Percentiles rank a stretch among this genome's conserved stretches.
Conservation (phyloP, 1,284 basidiomycete species). For the Trametes sp. region DNA sequence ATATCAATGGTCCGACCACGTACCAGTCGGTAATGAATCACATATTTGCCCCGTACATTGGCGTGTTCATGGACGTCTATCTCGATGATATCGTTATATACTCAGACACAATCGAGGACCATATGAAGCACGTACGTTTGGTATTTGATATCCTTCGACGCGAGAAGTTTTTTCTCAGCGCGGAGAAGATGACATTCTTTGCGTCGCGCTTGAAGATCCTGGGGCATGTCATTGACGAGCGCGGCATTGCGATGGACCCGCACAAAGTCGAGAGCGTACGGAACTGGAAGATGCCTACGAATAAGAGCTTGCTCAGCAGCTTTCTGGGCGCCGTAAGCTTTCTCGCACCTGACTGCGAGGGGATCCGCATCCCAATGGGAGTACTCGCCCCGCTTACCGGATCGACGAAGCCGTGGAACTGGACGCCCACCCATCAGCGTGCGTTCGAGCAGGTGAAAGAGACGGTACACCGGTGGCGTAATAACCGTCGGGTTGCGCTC, state of each 20-base stretch:
- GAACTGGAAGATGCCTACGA: constrained; percentile 21
- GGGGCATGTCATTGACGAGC: constrained; percentile 40
- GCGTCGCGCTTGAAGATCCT: constrained; percentile 36
- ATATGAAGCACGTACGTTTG: constrained; percentile 34
- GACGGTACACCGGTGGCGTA: constrained; percentile 26
- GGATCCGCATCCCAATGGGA: constrained; percentile 27
- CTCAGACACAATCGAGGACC: constrained; percentile 35
- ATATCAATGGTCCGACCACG: constrained; percentile 44
- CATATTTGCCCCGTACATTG: constrained; percentile 39
- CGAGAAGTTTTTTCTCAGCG: constrained; percentile 36
- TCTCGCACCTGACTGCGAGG: constrained; percentile 11
- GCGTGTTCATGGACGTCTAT: constrained; percentile 36
- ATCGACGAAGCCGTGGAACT: constrained; percentile 20
- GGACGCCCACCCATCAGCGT: constrained; percentile 34
- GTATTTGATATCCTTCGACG: constrained; percentile 33
- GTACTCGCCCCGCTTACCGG: constrained; percentile 27
- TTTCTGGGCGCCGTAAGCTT: constrained; percentile 17
- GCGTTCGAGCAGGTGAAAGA: constrained; percentile 39
- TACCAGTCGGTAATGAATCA: constrained; percentile 46
- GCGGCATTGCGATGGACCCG: constrained; percentile 20
- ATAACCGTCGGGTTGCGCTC: constrained; percentile 29
- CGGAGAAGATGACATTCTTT: constrained; percentile 41
- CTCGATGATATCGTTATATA: constrained; percentile 36
- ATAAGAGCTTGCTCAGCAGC: constrained; percentile 8
- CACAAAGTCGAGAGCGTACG: constrained; percentile 17